These are phyloP conservation scores for Elongisporangium anandrum DNA, from an alignment of 352 stramenopile genomes.

Conservation along the genomic window DNA sequence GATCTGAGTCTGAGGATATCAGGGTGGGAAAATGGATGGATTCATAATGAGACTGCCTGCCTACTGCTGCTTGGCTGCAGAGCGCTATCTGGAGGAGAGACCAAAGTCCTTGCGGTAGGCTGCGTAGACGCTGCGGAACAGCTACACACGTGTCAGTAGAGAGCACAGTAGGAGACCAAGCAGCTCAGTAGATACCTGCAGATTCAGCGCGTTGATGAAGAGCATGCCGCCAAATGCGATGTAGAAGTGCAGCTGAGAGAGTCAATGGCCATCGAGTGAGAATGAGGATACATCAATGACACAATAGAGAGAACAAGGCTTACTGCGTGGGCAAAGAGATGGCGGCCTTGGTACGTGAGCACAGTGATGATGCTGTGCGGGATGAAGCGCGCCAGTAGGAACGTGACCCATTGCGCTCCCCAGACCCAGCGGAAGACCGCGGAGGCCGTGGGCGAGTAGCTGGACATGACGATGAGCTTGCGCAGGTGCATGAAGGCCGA, in stretches of 20 bases:
- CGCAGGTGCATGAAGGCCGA: constrained; percentile 73
- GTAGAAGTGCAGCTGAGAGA: constrained; percentile 51
- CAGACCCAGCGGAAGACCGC: constrained; percentile 36
- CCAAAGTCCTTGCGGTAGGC: constrained; percentile 46
- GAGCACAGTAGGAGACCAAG: neutral
- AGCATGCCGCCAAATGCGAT: constrained; percentile 78
- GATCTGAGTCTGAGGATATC: neutral
- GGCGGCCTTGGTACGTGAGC: constrained; percentile 36
- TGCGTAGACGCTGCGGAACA: constrained; percentile 53
- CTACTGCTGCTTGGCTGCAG: neutral
- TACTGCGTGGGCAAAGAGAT: constrained; percentile 45
- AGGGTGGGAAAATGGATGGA: neutral
- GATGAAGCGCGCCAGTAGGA: constrained; percentile 33
- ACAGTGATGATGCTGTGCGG: constrained; percentile 39
- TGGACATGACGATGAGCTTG: constrained; percentile 72
- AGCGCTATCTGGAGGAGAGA: neutral
- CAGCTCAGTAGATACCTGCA: constrained; percentile 23
- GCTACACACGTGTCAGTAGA: no score
- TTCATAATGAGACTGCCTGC: neutral
- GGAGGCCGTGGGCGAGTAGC: constrained; percentile 27
- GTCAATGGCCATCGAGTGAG: neutral
- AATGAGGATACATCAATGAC: neutral
- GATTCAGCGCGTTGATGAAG: constrained; percentile 70
- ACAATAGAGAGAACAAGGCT: neutral
- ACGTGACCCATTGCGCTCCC: constrained; percentile 51